phyloP scores from a whole-genome alignment of 129 eudicot species.

The Escallonia rubra region DNA sequence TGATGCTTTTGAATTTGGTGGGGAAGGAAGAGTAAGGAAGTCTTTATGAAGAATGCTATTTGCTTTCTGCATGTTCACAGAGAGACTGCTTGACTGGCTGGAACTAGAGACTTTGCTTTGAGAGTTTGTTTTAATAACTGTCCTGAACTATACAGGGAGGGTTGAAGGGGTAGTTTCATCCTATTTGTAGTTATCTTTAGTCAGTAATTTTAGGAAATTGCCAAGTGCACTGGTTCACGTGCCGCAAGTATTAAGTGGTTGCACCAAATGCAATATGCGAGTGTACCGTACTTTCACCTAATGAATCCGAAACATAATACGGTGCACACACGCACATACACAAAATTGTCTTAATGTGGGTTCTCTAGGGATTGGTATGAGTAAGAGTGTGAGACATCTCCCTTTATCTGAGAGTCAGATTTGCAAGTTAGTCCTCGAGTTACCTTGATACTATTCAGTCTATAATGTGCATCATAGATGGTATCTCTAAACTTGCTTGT shows the following conservation, averaged over 20 bases:
- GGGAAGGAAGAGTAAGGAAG: slow-evolving; percentile 91
- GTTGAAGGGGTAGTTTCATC: too few relatives aligned
- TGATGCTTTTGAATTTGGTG: slow-evolving; percentile 93
- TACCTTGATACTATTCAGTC: background rate
- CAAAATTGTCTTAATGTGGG: background rate
- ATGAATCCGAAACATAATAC: too few relatives aligned
- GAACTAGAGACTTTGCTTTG: too few relatives aligned
- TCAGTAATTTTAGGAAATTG: too few relatives aligned
- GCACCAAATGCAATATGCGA: too few relatives aligned
- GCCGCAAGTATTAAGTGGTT: too few relatives aligned
- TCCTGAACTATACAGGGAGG: too few relatives aligned
- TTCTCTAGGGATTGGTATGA: background rate
- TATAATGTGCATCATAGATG: background rate
- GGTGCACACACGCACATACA: too few relatives aligned
- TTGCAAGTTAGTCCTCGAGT: background rate
- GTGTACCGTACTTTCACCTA: too few relatives aligned
- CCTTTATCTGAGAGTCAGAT: background rate
- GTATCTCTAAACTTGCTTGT: background rate
- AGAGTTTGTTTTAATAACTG: too few relatives aligned
- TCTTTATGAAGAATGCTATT: background rate
- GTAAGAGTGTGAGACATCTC: background rate
- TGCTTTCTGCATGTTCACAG: background rate
- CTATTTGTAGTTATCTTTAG: too few relatives aligned
- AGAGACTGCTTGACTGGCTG: background rate
- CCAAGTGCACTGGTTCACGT: too few relatives aligned